These are phyloP conservation scores for Exobasidium cylindrosporum DNA, from an alignment of 1,284 basidiomycete genomes.

Conservation along the genomic window DNA sequence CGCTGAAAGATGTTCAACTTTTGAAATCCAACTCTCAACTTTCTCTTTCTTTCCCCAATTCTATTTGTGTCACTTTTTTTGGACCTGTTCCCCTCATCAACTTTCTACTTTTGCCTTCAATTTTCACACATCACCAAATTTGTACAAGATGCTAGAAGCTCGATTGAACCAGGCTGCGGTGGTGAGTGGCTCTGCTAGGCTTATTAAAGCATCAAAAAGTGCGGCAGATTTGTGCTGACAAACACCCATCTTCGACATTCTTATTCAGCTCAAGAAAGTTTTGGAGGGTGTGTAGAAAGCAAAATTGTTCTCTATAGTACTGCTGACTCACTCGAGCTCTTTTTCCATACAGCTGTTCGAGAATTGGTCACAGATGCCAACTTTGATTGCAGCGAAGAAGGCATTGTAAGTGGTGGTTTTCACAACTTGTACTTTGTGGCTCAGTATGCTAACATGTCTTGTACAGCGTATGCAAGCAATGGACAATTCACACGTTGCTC, in stretches of 20 bases:
- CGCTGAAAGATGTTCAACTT: no score
- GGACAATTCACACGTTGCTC: constrained; percentile 99
- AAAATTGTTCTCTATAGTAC: not conserved
- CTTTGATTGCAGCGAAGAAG: constrained; percentile 95
- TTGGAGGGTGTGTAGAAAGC: constrained; percentile 25
- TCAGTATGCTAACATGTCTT: no score
- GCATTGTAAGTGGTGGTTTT: constrained; percentile 69
- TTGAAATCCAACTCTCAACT: no score
- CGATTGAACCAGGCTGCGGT: constrained; percentile 40
- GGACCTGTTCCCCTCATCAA: not conserved
- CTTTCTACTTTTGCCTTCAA: not conserved
- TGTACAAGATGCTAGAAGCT: constrained; percentile 44
- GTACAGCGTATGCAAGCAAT: constrained; percentile 72
- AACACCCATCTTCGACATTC: not conserved
- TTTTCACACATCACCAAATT: not conserved
- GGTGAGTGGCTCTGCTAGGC: constrained; percentile 22
- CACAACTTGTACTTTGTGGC: no score
- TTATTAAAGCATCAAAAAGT: not conserved
- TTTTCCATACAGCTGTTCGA: constrained; percentile 69
- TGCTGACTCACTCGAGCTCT: not conserved
- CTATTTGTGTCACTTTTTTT: not conserved
- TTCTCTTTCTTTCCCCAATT: not conserved
- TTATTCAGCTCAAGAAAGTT: constrained; percentile 46
- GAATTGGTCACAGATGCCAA: constrained; percentile 97
- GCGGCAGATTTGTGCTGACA: constrained; percentile 1